These are phyloP conservation scores for Phylloporus rhodoxanthus DNA, from an alignment of 768 basidiomycete genomes.

Conservation along the genomic window DNA sequence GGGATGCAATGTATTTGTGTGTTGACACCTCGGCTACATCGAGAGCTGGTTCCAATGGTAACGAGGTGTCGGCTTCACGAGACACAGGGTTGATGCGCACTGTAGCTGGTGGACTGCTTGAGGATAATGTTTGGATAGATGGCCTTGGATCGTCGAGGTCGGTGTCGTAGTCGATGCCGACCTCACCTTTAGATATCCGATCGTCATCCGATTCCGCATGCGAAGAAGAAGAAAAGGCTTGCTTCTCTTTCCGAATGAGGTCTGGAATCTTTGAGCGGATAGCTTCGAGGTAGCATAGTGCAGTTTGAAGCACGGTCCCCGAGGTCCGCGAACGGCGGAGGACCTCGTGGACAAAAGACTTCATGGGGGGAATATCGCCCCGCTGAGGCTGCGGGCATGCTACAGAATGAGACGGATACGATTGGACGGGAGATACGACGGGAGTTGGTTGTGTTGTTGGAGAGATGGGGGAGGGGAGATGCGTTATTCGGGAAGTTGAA, in stretches of 20 bases:
- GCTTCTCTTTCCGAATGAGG: conserved; percentile 47
- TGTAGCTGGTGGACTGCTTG: conserved; percentile 37
- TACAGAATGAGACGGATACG: conserved; percentile 21
- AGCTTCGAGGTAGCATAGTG: conserved; percentile 82
- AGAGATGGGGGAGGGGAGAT: conserved; percentile 51
- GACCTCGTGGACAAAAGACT: conserved; percentile 82
- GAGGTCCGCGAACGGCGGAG: conserved; percentile 82
- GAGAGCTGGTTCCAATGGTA: conserved; percentile 13
- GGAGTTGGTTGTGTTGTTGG: conserved; percentile 39
- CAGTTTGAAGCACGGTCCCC: conserved; percentile 78
- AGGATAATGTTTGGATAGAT: conserved; percentile 7
- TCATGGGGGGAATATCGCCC: conserved; percentile 51
- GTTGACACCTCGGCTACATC: conserved; percentile 7
- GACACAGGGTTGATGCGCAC: conserved; percentile 36
- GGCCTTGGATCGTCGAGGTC: conserved; percentile 22
- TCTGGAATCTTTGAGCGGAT: conserved; percentile 68
- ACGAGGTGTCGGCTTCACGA: conserved; percentile 10
- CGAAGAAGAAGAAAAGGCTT: conserved; percentile 36
- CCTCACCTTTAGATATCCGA: conserved; percentile 40
- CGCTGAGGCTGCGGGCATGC: conserved; percentile 10
- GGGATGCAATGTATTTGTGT: conserved; percentile 15
- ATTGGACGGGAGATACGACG: conserved; percentile 25
- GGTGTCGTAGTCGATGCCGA: conserved; percentile 38
- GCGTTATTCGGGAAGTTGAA: conserved; percentile 29
- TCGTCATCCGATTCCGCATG: conserved; percentile 39